phyloP scores from a whole-genome alignment of 345 rosid species.

The Lumnitzera littorea region DNA sequence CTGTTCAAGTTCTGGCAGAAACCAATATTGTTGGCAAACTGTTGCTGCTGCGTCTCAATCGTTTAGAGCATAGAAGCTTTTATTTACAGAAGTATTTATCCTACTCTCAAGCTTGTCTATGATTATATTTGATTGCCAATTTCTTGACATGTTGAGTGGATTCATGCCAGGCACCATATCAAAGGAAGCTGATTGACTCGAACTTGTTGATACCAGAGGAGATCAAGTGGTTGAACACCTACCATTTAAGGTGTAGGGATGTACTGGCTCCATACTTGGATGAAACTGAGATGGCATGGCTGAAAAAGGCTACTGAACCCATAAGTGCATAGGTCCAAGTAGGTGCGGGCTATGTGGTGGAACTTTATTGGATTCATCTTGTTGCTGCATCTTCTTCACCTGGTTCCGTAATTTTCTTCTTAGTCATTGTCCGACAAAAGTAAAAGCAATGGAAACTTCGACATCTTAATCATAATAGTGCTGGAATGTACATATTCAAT shows the following conservation, averaged over 20 bases:
- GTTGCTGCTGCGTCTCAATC: too few species aligned
- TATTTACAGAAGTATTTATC: not conserved
- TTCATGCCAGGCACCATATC: slow-evolving; percentile 71
- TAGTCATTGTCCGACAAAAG: not conserved
- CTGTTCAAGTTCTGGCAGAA: too few species aligned
- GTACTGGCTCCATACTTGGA: slow-evolving; percentile 61
- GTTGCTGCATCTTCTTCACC: not conserved
- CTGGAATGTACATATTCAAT: too few species aligned
- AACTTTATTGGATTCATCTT: too few species aligned
- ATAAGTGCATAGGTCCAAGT: slow-evolving; percentile 23
- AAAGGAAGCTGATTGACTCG: slow-evolving; percentile 66
- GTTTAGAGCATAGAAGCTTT: not conserved
- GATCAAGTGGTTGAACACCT: slow-evolving; percentile 67
- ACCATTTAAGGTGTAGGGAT: slow-evolving; percentile 72
- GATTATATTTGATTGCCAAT: not conserved
- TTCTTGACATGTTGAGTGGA: not conserved
- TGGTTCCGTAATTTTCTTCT: not conserved
- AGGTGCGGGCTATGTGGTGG: too few species aligned
- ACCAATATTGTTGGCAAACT: too few species aligned
- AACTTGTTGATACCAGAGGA: slow-evolving; percentile 52
- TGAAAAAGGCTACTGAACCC: slow-evolving; percentile 79
- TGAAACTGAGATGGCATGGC: slow-evolving; percentile 70
- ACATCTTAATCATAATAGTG: too few species aligned
- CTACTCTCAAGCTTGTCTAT: not conserved
- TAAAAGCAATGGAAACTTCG: too few species aligned